Conservation (phyloP, 2,329 filamentous ascomycete species). For the Aspergillus clavatus region DNA sequence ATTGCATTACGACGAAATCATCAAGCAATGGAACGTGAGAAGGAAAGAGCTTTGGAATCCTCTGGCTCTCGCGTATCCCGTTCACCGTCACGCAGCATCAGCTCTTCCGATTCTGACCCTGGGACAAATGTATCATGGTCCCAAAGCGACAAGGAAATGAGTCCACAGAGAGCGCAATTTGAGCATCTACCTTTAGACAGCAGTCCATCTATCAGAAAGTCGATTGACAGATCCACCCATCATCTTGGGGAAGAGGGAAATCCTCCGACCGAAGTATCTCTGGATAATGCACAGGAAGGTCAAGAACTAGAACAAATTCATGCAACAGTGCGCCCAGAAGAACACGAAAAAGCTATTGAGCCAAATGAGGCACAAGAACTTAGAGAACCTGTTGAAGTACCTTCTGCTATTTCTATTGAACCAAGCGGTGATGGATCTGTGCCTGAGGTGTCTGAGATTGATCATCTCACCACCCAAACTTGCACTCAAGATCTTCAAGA, state of each 20-base stretch:
- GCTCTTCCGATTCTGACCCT: constrained; percentile 6
- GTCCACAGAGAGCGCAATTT: constrained; percentile 1
- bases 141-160: constrained; percentile 13
- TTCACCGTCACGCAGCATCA: background rate
- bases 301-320: background rate
- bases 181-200: constrained; percentile 26
- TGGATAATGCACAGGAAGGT: background rate
- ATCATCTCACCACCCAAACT: background rate
- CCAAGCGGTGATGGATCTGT: background rate
- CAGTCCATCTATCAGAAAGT: constrained; percentile 17
- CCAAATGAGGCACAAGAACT: background rate
- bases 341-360: background rate
- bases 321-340: background rate
- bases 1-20: constrained; percentile 16
- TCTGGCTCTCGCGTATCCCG: background rate
- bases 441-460: background rate
- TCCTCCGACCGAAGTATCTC: background rate
- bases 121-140: too few species aligned
- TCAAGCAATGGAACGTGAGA: constrained; percentile 2
- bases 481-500: background rate
- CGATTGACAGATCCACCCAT: background rate
- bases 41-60: background rate
- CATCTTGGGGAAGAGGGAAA: background rate
- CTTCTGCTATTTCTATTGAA: too few species aligned
- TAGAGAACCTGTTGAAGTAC: background rate